Conservation (phyloP, 1,139 yeast species). For the Zygosaccharomyces sapae region DNA sequence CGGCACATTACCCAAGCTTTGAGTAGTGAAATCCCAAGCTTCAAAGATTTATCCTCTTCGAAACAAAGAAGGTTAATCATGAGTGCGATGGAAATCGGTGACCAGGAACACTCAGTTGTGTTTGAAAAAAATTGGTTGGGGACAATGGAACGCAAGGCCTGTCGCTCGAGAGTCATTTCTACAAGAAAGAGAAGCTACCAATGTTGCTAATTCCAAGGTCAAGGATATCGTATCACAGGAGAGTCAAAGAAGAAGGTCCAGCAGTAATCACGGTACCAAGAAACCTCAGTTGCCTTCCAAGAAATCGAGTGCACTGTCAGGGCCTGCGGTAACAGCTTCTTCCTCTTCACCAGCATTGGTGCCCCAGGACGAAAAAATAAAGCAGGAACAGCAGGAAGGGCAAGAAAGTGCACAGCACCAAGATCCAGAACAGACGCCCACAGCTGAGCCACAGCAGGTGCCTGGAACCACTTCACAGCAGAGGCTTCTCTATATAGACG, state of each 20-base stretch:
- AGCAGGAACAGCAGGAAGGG: not conserved
- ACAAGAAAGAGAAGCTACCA: constrained; percentile 35
- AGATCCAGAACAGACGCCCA: no score
- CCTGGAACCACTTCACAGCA: no score
- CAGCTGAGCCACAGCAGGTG: no score
- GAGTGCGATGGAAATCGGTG: constrained; percentile 81
- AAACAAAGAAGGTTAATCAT: constrained; percentile 87
- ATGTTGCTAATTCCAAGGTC: constrained; percentile 37
- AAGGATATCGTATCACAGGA: constrained; percentile 34
- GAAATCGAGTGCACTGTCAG: constrained; percentile 10
- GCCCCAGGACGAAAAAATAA: not conserved
- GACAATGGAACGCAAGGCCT: constrained; percentile 85
- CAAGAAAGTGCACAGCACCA: no score
- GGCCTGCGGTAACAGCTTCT: constrained; percentile 8
- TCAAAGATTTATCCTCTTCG: constrained; percentile 73
- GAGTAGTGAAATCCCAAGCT: constrained; percentile 70
- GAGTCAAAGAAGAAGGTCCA: constrained; percentile 32
- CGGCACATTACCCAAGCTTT: constrained; percentile 82
- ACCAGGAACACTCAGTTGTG: constrained; percentile 56
- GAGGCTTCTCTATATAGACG: constrained; percentile 37
- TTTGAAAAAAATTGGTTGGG: constrained; percentile 98
- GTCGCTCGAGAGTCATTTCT: constrained; percentile 50
- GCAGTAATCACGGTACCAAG: constrained; percentile 36
- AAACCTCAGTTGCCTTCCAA: constrained; percentile 15
- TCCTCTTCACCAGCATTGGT: constrained; percentile 4